Conservation (phyloP, 2,329 filamentous ascomycete genomes). For the Phaeoacremonium minimum region DNA sequence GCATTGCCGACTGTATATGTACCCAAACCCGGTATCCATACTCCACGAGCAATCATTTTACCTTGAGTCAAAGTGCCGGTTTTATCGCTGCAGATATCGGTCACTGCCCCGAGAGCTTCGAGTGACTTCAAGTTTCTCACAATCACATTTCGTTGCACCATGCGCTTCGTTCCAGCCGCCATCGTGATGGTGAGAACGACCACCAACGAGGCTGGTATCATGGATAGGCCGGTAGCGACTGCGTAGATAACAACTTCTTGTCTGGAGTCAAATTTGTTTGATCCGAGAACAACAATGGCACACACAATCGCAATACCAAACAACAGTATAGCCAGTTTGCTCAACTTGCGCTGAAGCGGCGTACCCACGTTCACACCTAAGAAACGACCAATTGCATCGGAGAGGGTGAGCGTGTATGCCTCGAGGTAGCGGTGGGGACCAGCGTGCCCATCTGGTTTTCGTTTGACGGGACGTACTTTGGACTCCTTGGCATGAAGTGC, state of each 20-base stretch:
- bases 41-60: conserved; percentile 56
- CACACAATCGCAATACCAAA: conserved; percentile 61
- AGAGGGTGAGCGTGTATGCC: conserved; percentile 34
- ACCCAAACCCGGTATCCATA: conserved; percentile 53
- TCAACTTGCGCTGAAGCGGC: conserved; percentile 62
- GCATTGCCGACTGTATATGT: conserved; percentile 54
- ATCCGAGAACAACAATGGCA: conserved; percentile 60
- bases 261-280: conserved; percentile 46
- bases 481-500: conserved; percentile 51
- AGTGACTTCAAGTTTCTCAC: conserved; percentile 52
- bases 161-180: conserved; percentile 49
- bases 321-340: conserved; percentile 58
- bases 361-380: conserved; percentile 62
- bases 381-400: conserved; percentile 55
- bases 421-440: conserved; percentile 41
- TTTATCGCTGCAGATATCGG: conserved; percentile 58
- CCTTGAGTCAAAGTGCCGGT: conserved; percentile 63
- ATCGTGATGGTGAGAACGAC: conserved; percentile 66
- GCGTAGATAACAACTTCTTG: conserved; percentile 60
- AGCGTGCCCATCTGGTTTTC: conserved; percentile 41
- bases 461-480: conserved; percentile 37
- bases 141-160: conserved; percentile 45
- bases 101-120: conserved; percentile 52
- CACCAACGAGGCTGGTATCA: conserved; percentile 60
- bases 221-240: conserved; percentile 53